Base-by-base conservation (phyloP, 352 stramenopile species). In the Globisporangium recalcitrans region DNA sequence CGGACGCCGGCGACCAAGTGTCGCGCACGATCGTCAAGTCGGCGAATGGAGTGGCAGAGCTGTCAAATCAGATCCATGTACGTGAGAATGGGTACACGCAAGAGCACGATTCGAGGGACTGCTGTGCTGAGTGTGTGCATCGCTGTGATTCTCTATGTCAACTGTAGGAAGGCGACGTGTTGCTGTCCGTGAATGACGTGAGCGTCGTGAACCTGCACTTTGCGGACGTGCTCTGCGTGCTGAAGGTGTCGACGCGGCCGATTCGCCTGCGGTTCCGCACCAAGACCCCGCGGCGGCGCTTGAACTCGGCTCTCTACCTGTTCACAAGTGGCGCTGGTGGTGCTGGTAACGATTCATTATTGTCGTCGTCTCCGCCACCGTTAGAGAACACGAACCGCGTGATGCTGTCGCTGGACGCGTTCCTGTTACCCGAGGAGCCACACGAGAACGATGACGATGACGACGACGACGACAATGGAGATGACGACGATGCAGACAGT, bases 111-210 rank as follows among this genome's bases (percentile, higher is more conserved):
- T 46, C 16, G 38, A 46, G 16, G 16, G 38, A 46, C 38, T 16
- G 38, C 9, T 46, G 31, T 26, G 11, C 26, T 53, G 21, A 3
- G 46, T 69, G 48, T 34, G 65, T 62, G 22, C 40, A 24, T 51
- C 27, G 19, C 52, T 44, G 65, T 65, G 26, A n/a, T 36, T n/a
- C 14, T 9, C 1, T 44, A 3, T 44, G n/a, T 44, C n/a, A 46
- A 46, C 4, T 46, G 16, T 10, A 91, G 82, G 79, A 91, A 72
- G 82, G 80, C 6, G 82, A 91, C 51, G 71, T 88, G 27, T 58
- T 91, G 31, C 65, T 88, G 40, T 87, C 80, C 0, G 77, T 91
- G 44, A 90, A 91, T 61, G 78, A 76, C 40, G 77, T 87, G 31
- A 87, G 75, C 53, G 83, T 91, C 51, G 65, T 72, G 11, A 75